Evolutionary conservation across 305 asterid species (phyloP).

Genomic region (Fraxinus nigra): DNA sequence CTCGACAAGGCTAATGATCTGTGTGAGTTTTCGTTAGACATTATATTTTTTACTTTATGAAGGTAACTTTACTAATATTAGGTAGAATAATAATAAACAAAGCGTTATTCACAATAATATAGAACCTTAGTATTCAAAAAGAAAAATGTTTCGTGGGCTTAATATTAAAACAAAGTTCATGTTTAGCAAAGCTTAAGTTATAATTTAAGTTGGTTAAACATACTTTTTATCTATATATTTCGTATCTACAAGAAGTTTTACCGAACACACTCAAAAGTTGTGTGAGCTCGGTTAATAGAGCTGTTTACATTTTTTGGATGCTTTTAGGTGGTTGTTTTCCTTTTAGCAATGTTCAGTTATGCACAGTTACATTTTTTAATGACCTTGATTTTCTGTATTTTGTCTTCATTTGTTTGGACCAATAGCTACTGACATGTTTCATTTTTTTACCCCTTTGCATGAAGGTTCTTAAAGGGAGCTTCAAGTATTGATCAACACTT

Average conservation of each 20-base stretch:
- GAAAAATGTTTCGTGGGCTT: neutral
- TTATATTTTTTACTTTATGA: neutral
- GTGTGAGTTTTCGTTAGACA: neutral
- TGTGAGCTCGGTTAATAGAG: neutral
- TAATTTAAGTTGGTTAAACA: neutral
- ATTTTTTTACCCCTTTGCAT: slow-evolving; percentile 23
- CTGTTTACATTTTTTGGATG: neutral
- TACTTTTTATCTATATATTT: too few species aligned
- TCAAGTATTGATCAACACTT: slow-evolving; percentile 91
- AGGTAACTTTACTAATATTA: neutral
- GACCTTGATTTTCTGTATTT: slow-evolving; percentile 5
- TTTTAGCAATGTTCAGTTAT: neutral
- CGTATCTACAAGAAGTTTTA: neutral
- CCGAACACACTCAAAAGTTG: neutral
- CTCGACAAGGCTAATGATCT: neutral
- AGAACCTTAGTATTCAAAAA: neutral
- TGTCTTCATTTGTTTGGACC: slow-evolving; percentile 2
- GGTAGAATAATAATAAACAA: neutral
- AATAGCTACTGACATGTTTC: slow-evolving; percentile 25
- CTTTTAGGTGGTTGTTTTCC: neutral
- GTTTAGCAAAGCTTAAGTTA: neutral
- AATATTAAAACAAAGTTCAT: neutral
- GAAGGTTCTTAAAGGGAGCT: slow-evolving; percentile 95
- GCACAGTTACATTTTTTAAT: neutral
- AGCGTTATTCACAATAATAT: neutral